These are phyloP conservation scores for Scleroderma bovista DNA, from an alignment of 768 basidiomycete species.

Conservation along the genomic window DNA sequence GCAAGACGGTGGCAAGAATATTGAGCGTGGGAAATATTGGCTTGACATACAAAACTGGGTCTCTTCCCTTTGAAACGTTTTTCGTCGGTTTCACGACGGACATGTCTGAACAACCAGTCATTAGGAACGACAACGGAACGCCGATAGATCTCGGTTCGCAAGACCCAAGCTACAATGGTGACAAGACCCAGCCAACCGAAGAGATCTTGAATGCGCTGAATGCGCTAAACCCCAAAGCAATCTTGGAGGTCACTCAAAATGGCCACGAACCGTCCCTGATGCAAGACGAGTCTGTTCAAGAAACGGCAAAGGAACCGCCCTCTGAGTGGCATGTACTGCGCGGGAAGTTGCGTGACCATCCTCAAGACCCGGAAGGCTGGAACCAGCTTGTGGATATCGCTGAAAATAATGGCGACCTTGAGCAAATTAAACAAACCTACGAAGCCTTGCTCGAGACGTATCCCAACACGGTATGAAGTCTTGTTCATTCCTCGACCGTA, in stretches of 20 bases:
- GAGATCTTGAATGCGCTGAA: conserved; percentile 34
- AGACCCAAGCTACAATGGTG: conserved; percentile 22
- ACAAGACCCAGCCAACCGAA: conserved; percentile 32
- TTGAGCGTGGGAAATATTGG: conserved; percentile 25
- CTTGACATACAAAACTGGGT: conserved; percentile 5
- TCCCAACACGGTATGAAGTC: conserved; percentile 81
- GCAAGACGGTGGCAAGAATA: too few relatives aligned
- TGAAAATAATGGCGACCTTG: conserved; percentile 71
- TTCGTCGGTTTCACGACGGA: conserved; percentile 26
- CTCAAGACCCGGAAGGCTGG: conserved; percentile 75
- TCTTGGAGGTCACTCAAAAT: conserved; percentile 21
- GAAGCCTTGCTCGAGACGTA: conserved; percentile 78
- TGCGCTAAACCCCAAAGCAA: conserved; percentile 27
- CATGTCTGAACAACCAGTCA: conserved; percentile 35
- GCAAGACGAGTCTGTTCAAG: conserved; percentile 20
- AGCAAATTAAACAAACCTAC: conserved; percentile 76
- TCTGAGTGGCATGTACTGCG: conserved; percentile 67
- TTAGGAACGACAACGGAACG: conserved; percentile 18
- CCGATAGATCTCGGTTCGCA: conserved; percentile 22
- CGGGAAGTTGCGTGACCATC: conserved; percentile 57
- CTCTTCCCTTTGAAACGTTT: conserved; percentile 23
- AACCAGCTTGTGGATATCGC: conserved; percentile 72
- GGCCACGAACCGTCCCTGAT: conserved; percentile 19
- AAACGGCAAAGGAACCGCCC: conserved; percentile 31
- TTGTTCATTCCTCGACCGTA: conserved; percentile 18